Base-by-base conservation (phyloP, 2,329 filamentous ascomycete genomes). In the Alternaria arborescens region DNA sequence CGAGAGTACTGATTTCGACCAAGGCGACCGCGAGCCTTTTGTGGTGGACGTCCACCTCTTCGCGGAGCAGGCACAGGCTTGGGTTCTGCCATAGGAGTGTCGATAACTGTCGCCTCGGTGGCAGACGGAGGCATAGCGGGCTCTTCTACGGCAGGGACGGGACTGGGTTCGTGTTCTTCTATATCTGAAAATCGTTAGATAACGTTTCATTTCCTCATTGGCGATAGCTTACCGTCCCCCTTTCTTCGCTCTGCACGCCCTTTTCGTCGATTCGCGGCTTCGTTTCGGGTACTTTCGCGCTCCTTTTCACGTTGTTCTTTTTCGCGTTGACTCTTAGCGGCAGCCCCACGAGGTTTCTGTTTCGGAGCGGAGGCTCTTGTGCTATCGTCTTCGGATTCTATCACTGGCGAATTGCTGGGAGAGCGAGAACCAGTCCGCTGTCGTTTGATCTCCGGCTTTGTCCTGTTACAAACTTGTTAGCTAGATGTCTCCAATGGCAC, bases 191-290 rank as follows among this genome's bases (percentile, higher is more conserved):
- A 32, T 61, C 69, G 71, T 66, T 68, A 76, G 66, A 55, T 22
- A n/a, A 55, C 38, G 50, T 5, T n/a, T 32, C 8, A 36, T 44
- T 63, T 74, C 18, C 68, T 41, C 30, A 24, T 56, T 47, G 14
- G 30, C 12, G 6, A 22, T 10, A 42, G 69, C 82, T 72, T 83
- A 94, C 93, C 93, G 73, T 97, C 93, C 67, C 85, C 89, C 77
- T 92, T 89, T 69, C 93, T 87, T 64, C 92, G 87, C 68, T 95
- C 93, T 42, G 91, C 89, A 56, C 93, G 87, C 52, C 90, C 91
- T 82, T 94, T 95, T 62, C 93, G 87, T 77, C 94, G 91, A 69
- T 86, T 92, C 24, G 89, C 88, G 34, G 90, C 89, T 74, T 97
- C 94, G 30, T 87, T 85, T 57, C 89, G 86, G 68, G 90, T 88